phyloP scores from a whole-genome alignment of 2,329 filamentous ascomycete genomes.

The Xylaria sp. region DNA sequence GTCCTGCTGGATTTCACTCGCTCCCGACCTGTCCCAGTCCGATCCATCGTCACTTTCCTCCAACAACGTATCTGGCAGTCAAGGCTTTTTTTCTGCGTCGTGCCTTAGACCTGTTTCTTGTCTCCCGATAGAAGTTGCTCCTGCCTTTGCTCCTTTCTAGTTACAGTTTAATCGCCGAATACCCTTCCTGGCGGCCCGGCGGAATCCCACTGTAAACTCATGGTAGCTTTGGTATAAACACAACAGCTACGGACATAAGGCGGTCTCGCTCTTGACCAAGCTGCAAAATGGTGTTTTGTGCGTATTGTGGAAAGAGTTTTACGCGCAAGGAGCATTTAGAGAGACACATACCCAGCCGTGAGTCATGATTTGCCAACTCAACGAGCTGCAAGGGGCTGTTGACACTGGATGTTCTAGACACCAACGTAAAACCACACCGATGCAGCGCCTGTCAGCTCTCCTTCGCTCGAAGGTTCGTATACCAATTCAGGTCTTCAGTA shows the following conservation, averaged over 20 bases:
- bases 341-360: conserved; percentile 56
- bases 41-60: conserved; percentile 1
- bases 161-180: not conserved
- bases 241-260: conserved; percentile 2
- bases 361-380: conserved; percentile 30
- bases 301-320: conserved; percentile 58
- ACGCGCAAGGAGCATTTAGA: conserved; percentile 61
- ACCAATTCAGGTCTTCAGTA: conserved; percentile 4
- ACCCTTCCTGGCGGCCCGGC: not conserved
- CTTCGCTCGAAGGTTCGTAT: conserved; percentile 50
- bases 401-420: conserved; percentile 43
- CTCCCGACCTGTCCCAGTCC: conserved; percentile 4
- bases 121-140: conserved; percentile 12
- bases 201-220: conserved; percentile 1
- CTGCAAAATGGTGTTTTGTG: conserved; percentile 47
- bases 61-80: conserved; percentile 1
- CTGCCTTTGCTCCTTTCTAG: not conserved
- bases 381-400: conserved; percentile 19
- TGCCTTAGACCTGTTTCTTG: conserved; percentile 2
- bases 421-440: conserved; percentile 57
- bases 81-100: conserved; percentile 4
- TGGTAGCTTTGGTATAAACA: conserved; percentile 9
- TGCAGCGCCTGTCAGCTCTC: conserved; percentile 53
- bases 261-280: conserved; percentile 1
- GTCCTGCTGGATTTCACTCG: conserved; percentile 10